These are phyloP conservation scores for Blastobotrys attinorum DNA, from an alignment of 805 yeast genomes.

Conservation along the genomic window DNA sequence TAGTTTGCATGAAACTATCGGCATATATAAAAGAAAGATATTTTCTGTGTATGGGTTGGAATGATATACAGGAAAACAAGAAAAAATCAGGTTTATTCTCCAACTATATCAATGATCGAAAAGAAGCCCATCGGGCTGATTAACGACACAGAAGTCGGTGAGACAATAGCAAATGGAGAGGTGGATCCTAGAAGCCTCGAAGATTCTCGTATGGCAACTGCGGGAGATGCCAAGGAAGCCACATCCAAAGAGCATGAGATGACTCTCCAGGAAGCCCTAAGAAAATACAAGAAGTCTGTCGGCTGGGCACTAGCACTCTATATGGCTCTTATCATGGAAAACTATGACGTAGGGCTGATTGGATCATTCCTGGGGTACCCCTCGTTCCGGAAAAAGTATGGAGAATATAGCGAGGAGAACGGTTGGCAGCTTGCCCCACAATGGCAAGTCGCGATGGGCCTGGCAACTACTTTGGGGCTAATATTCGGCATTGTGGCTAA, in stretches of 20 bases:
- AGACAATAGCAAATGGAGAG: too few species aligned
- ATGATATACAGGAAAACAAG: too few species aligned
- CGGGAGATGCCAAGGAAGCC: slow-evolving; percentile 4
- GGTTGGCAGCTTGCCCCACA: slow-evolving; percentile 12
- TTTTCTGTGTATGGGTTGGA: too few species aligned
- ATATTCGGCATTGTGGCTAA: slow-evolving; percentile 39
- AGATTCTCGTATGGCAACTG: too few species aligned
- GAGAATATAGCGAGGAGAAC: slow-evolving; percentile 16
- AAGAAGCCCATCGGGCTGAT: too few species aligned
- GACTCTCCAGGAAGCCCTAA: slow-evolving; percentile 13
- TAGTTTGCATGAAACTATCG: too few species aligned
- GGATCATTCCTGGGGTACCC: slow-evolving; percentile 39
- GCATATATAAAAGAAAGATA: too few species aligned
- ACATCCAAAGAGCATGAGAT: slow-evolving; percentile 12
- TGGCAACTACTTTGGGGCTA: slow-evolving; percentile 30
- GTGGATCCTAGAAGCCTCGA: too few species aligned
- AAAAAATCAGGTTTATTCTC: too few species aligned
- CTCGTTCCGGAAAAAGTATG: slow-evolving; percentile 36
- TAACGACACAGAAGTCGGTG: too few species aligned
- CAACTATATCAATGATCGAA: too few species aligned
- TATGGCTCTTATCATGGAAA: slow-evolving; percentile 41
- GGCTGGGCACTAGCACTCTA: slow-evolving; percentile 40
- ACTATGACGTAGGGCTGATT: slow-evolving; percentile 37
- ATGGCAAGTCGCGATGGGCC: slow-evolving; percentile 19
- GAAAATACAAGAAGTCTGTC: slow-evolving; percentile 36